Conservation (phyloP, 1,139 yeast genomes). For the Hyphopichia fennica region DNA sequence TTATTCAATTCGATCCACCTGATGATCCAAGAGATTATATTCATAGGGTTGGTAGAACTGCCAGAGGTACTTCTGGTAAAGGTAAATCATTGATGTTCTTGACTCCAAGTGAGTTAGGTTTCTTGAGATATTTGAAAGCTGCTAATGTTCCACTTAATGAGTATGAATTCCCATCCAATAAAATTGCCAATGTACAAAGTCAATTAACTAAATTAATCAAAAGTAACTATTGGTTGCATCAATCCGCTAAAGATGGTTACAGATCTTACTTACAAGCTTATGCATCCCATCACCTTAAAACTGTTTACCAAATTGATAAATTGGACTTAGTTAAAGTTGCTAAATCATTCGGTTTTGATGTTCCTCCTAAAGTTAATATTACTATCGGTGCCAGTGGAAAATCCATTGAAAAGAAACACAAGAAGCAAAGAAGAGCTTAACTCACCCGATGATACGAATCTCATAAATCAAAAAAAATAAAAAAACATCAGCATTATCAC, state of each 20-base stretch:
- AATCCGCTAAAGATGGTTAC: slow-evolving; percentile 96
- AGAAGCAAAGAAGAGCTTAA: slow-evolving; percentile 44
- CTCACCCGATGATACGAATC: not conserved
- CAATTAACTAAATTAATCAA: slow-evolving; percentile 89
- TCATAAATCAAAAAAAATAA: not conserved
- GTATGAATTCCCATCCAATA: slow-evolving; percentile 90
- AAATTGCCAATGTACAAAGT: slow-evolving; percentile 93
- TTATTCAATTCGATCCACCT: slow-evolving; percentile 96
- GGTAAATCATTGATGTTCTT: slow-evolving; percentile 95
- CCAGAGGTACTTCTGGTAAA: slow-evolving; percentile 88
- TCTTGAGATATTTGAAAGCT: slow-evolving; percentile 88
- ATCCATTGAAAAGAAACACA: slow-evolving; percentile 51
- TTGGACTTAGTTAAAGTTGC: slow-evolving; percentile 94
- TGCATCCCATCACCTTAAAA: slow-evolving; percentile 92
- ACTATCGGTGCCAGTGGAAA: slow-evolving; percentile 92
- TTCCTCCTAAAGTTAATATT: slow-evolving; percentile 96
- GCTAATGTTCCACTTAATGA: slow-evolving; percentile 97
- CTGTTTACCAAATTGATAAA: slow-evolving; percentile 94
- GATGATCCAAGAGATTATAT: slow-evolving; percentile 99
- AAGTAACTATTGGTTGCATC: slow-evolving; percentile 91
- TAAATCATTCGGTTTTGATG: slow-evolving; percentile 88
- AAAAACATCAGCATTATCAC: not conserved
- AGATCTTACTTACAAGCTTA: slow-evolving; percentile 95
- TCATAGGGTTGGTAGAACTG: slow-evolving; percentile 98
- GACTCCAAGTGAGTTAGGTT: slow-evolving; percentile 92